Evolutionary conservation across 2,329 filamentous ascomycete genomes (phyloP).

Genomic region (Paracamarosporium sp.): DNA sequence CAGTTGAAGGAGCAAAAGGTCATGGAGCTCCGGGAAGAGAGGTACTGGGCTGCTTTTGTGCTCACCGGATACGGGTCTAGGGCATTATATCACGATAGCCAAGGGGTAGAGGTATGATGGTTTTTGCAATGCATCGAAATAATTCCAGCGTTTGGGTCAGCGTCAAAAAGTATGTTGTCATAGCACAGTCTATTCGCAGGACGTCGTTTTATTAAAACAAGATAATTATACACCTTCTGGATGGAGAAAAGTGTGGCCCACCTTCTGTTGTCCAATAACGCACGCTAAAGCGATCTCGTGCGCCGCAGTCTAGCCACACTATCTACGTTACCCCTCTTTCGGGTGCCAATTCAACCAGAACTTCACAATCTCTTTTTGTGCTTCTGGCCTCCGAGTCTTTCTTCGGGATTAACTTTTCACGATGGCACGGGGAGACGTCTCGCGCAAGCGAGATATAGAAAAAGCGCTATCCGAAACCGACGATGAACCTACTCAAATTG

Average conservation of each 20-base stretch:
- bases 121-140: too few relatives aligned
- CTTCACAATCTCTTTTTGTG: neutral
- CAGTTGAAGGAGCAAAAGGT: constrained; percentile 7
- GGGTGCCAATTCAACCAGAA: neutral
- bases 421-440: constrained; percentile 22
- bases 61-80: constrained; percentile 14
- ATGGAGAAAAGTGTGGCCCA: neutral
- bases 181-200: neutral
- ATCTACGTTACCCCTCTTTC: constrained; percentile 2
- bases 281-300: neutral
- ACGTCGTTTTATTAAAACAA: neutral
- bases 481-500: constrained; percentile 30
- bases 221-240: neutral
- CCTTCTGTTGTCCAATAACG: neutral
- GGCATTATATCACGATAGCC: too few relatives aligned
- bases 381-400: too few relatives aligned
- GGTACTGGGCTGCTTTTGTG: constrained; percentile 18
- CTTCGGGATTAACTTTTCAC: constrained; percentile 11
- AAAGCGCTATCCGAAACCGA: constrained; percentile 22
- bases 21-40: constrained; percentile 10
- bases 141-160: too few relatives aligned
- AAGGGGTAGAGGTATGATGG: too few relatives aligned
- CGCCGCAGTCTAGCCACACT: constrained; percentile 1
- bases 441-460: constrained; percentile 11
- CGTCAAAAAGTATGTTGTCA: too few relatives aligned